Conservation (phyloP, 768 basidiomycete genomes). For the Imleria badia region DNA sequence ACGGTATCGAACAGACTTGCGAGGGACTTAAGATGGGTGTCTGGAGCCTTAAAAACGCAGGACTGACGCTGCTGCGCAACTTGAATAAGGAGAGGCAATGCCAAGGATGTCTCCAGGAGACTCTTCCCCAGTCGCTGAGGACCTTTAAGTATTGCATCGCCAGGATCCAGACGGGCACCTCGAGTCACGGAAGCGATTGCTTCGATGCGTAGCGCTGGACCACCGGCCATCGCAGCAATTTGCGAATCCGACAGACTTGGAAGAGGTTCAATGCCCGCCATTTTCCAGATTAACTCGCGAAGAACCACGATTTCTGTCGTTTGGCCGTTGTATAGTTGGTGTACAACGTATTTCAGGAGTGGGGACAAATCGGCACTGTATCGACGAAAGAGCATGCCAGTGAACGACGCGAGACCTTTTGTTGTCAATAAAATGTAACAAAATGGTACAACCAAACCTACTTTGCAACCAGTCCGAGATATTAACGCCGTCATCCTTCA, state of each 20-base stretch:
- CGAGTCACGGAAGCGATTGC: slow-evolving; percentile 78
- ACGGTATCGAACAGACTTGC: slow-evolving; percentile 89
- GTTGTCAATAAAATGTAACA: slow-evolving; percentile 19
- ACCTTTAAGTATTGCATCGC: slow-evolving; percentile 62
- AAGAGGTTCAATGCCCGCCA: slow-evolving; percentile 92
- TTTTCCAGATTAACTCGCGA: slow-evolving; percentile 91
- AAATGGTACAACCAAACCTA: slow-evolving; percentile 42
- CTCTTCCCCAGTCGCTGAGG: slow-evolving; percentile 65
- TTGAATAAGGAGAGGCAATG: slow-evolving; percentile 87
- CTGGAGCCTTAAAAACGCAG: slow-evolving; percentile 71
- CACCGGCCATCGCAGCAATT: slow-evolving; percentile 88
- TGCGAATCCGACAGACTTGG: slow-evolving; percentile 88
- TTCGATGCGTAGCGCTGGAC: slow-evolving; percentile 82
- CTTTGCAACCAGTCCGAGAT: slow-evolving; percentile 91
- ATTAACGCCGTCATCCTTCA: slow-evolving; percentile 92
- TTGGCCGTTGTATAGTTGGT: slow-evolving; percentile 82
- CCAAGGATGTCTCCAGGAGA: slow-evolving; percentile 67
- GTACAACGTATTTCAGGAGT: slow-evolving; percentile 85
- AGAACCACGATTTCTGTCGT: slow-evolving; percentile 88
- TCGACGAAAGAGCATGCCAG: slow-evolving; percentile 86
- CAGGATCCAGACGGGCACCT: slow-evolving; percentile 69
- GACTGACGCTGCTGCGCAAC: slow-evolving; percentile 89
- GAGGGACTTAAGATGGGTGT: slow-evolving; percentile 82
- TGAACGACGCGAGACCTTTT: slow-evolving; percentile 87
- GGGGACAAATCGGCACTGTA: slow-evolving; percentile 83